Percentiles rank a stretch among this genome's conserved stretches.
Evolutionary conservation across 2,329 filamentous ascomycete genomes (phyloP).

Genomic region (Sarocladium oryzae): DNA sequence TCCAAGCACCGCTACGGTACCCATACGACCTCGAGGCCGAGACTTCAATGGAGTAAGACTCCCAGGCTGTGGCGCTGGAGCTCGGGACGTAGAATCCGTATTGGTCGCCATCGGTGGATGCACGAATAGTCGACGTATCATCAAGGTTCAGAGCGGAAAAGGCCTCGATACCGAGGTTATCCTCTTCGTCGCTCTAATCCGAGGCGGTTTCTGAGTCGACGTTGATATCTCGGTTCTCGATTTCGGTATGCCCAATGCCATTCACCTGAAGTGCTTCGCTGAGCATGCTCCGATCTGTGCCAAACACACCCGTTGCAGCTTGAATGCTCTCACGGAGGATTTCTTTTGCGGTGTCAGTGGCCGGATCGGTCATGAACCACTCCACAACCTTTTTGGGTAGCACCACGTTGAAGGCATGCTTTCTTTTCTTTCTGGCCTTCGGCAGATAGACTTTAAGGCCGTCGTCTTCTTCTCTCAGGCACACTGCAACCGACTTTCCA

Average conservation of each 20-base stretch:
- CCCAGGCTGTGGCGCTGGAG: background rate
- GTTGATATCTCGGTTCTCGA: background rate
- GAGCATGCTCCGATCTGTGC: background rate
- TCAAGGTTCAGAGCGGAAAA: background rate
- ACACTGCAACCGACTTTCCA: conserved; percentile 12
- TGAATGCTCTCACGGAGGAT: background rate
- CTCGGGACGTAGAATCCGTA: background rate
- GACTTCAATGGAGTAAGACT: background rate
- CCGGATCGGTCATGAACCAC: conserved; percentile 22
- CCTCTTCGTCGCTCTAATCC: background rate
- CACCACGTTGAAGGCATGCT: conserved; percentile 14
- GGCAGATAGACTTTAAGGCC: conserved; percentile 21
- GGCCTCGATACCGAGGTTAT: background rate
- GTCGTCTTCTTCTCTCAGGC: conserved; percentile 17
- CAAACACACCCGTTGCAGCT: conserved; percentile 9
- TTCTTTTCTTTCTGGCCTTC: conserved; percentile 13
- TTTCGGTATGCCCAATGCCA: background rate
- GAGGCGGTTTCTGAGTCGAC: background rate
- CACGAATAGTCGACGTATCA: background rate
- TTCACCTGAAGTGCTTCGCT: background rate
- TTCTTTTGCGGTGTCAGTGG: background rate
- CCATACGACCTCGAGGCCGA: background rate
- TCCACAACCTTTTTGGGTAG: conserved; percentile 18
- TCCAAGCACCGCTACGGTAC: background rate
- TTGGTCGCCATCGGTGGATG: background rate